A percentile compares a stretch with the other conserved stretches of the same genome.
These are phyloP conservation scores for Cladosporium oxysporum DNA, from an alignment of 2,329 filamentous ascomycete species.

Conservation along the genomic window DNA sequence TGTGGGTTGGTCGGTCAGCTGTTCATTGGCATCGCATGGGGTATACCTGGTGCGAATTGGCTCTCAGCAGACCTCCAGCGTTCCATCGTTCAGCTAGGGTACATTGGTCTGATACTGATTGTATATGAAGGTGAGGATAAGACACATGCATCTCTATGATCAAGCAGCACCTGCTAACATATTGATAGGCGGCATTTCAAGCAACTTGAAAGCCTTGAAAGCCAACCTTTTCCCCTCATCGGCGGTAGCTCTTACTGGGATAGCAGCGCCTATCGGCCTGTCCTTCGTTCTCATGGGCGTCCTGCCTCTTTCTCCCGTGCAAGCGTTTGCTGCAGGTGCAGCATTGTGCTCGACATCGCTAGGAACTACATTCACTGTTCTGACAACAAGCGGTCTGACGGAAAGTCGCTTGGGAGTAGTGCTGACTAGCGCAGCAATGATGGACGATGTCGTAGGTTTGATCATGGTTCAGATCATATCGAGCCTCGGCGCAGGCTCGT, in stretches of 20 bases:
- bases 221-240: constrained; percentile 63
- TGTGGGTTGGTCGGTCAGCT: constrained; percentile 74
- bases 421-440: constrained; percentile 72
- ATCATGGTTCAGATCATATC: constrained; percentile 77
- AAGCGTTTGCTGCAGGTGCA: constrained; percentile 72
- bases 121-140: constrained; percentile 64
- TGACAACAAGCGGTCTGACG: constrained; percentile 62
- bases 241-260: constrained; percentile 66
- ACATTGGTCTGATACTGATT: constrained; percentile 70
- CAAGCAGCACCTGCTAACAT: constrained; percentile 16
- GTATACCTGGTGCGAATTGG: constrained; percentile 64
- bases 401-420: constrained; percentile 61
- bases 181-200: constrained; percentile 53
- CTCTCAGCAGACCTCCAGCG: constrained; percentile 56
- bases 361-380: constrained; percentile 68
- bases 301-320: constrained; percentile 54
- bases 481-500: constrained; percentile 54
- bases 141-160: constrained; percentile 13
- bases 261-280: constrained; percentile 63
- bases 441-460: constrained; percentile 77
- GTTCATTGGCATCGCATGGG: constrained; percentile 69
- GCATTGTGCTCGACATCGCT: constrained; percentile 73
- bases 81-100: constrained; percentile 66
- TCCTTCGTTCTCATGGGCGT: constrained; percentile 62
- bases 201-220: constrained; percentile 55